Conservation (phyloP, 177 flowering plant genomes). For the Vitis hybrid region DNA sequence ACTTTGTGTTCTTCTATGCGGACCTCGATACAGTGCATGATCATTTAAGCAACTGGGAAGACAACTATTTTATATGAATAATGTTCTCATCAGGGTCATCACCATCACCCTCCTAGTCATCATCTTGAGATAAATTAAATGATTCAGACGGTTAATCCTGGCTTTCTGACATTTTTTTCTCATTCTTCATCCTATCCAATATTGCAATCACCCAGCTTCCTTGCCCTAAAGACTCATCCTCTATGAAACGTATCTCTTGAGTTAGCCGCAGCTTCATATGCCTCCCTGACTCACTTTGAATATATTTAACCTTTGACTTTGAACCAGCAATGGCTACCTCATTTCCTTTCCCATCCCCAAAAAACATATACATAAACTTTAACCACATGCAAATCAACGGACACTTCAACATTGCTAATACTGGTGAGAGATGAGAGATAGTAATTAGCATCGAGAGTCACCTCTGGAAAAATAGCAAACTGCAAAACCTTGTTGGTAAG, state of each 20-base stretch:
- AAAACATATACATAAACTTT: slow-evolving; percentile 91
- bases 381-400: slow-evolving; percentile 84
- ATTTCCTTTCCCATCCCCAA: slow-evolving; percentile 92
- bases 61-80: slow-evolving; percentile 67
- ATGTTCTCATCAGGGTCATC: slow-evolving; percentile 82
- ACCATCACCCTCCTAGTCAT: slow-evolving; percentile 45
- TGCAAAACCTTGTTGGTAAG: slow-evolving; percentile 81
- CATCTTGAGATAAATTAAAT: slow-evolving; percentile 45
- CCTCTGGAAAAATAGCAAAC: slow-evolving; percentile 75
- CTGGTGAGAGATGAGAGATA: slow-evolving; percentile 86
- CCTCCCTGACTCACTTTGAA: slow-evolving; percentile 71
- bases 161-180: slow-evolving; percentile 30
- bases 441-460: slow-evolving; percentile 81
- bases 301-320: slow-evolving; percentile 87
- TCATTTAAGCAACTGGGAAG: neutral
- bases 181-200: slow-evolving; percentile 75
- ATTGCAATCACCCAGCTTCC: slow-evolving; percentile 97
- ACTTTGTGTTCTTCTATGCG: no score
- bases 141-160: slow-evolving; percentile 26
- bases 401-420: slow-evolving; percentile 81
- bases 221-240: slow-evolving; percentile 84
- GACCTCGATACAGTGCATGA: no score
- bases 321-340: slow-evolving; percentile 87
- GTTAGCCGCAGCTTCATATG: slow-evolving; percentile 92
- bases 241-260: slow-evolving; percentile 88